Conservation (phyloP, 345 rosid genomes). For the Lepidium didymum region DNA sequence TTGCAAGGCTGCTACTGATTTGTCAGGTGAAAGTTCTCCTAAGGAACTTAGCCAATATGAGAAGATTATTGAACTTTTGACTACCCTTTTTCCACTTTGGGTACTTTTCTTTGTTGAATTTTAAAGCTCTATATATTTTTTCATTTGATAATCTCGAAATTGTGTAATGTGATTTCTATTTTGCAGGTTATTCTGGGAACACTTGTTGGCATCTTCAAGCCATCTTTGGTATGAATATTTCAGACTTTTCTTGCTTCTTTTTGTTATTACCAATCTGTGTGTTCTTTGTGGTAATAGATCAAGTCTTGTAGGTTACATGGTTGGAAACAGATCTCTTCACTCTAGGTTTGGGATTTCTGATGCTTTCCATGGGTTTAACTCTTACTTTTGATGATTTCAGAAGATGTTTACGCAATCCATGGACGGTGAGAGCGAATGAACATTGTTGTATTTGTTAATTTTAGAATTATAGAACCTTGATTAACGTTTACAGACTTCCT, state of each 20-base stretch:
- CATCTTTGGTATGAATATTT: constrained; percentile 52
- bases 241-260: neutral
- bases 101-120: constrained; percentile 33
- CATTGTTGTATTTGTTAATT: neutral
- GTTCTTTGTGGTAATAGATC: neutral
- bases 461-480: neutral
- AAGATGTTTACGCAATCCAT: constrained; percentile 83
- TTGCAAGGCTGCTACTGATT: constrained; percentile 64
- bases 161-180: neutral
- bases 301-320: constrained; percentile 72
- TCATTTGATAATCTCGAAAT: neutral
- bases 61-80: constrained; percentile 72
- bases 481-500: constrained; percentile 16
- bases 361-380: constrained; percentile 98
- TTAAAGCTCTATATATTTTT: neutral
- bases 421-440: constrained; percentile 69
- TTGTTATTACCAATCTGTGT: neutral
- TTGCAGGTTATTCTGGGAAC: constrained; percentile 85
- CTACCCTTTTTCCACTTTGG: constrained; percentile 90
- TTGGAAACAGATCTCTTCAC: constrained; percentile 89
- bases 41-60: constrained; percentile 62
- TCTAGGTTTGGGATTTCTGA: constrained; percentile 80
- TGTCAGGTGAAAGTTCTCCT: constrained; percentile 46
- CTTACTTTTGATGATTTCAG: constrained; percentile 87
- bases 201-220: constrained; percentile 82